Base-by-base conservation (phyloP, 805 yeast species). In the Metschnikowia amazonensis region DNA sequence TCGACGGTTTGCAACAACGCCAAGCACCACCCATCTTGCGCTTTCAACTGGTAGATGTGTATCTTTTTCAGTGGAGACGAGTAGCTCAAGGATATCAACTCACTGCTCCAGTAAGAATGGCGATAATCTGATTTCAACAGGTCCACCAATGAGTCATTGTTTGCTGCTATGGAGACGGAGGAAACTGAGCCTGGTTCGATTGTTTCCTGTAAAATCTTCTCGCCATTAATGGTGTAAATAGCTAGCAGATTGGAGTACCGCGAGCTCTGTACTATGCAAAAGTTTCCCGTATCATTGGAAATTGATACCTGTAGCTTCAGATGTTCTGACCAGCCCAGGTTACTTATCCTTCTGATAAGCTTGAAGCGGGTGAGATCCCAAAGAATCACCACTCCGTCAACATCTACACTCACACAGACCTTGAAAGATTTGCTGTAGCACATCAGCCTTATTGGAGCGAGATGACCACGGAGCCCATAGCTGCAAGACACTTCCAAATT, bases 281-380 rank as follows among this genome's bases (percentile, higher is more conserved):
- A 70, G 36, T 69, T 65, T 0, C 89, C 90, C 1, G 79, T 64
- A 38, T 75, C 79, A 53, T 76, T 72, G 0, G 84, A 78, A 20
- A 82, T 71, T 2, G 78, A 68, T 3, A 73, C 60, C 13, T 68
- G 59, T 2, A 50, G 50, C 16, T 60, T 66, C 5, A 53, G 7
- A 57, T 48, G 5, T 59, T 48, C 31, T 37, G 36, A 11, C 60
- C 51, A 38, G 60, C 42, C 35, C 4, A 53, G 36, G 4, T 57
- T 47, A 2, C 30, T 58, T 5, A 70, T 50, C 38, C 57, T 58
- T 45, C 86, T 63, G 3, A 85, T 74, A 35, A 75, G 71, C 42
- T 73, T 73, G 42, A 69, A 70, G 25, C 81, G 59, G 1, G 80
- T 72, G 32, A 80, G 52, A 55, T 87, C 88, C 92, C 95, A 87